Percentiles rank a stretch among this genome's conserved stretches.
phyloP scores from a whole-genome alignment of 495 filamentous ascomycete genomes.

The Penicillium bialowiezense region DNA sequence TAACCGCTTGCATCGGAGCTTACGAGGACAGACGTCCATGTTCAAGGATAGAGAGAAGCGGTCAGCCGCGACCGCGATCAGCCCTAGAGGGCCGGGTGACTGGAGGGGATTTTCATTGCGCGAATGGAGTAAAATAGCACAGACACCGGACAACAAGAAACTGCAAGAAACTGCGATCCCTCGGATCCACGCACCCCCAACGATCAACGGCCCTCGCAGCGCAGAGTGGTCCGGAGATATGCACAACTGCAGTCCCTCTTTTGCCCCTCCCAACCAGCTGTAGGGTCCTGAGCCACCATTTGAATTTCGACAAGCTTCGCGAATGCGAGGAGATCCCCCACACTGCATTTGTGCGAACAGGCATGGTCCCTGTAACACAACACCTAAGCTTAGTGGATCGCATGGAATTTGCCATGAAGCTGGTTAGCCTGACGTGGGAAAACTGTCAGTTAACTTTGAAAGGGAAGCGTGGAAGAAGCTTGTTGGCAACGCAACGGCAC shows the following conservation, averaged over 20 bases:
- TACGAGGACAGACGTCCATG: conserved; percentile 7
- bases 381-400: conserved; percentile 10
- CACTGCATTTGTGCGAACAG: conserved; percentile 15
- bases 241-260: conserved; percentile 1
- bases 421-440: conserved; percentile 8
- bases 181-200: background rate
- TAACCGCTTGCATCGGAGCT: conserved; percentile 6
- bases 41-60: conserved; percentile 19
- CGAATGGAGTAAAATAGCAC: background rate
- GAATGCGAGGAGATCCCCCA: conserved; percentile 24
- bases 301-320: conserved; percentile 28
- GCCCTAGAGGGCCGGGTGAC: conserved; percentile 2
- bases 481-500: conserved; percentile 13
- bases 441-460: conserved; percentile 4
- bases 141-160: background rate
- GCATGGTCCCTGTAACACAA: conserved; percentile 19
- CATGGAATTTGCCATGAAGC: conserved; percentile 14
- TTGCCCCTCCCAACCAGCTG: background rate
- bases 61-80: conserved; percentile 24
- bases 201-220: background rate
- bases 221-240: conserved; percentile 1
- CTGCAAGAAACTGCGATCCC: background rate
- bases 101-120: background rate
- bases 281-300: conserved; percentile 8
- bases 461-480: conserved; percentile 20